Evolutionary conservation across 2,329 filamentous ascomycete genomes (phyloP), one percentile per base, ranked within the genome.

Genomic region (Teratosphaeria destructans): DNA sequence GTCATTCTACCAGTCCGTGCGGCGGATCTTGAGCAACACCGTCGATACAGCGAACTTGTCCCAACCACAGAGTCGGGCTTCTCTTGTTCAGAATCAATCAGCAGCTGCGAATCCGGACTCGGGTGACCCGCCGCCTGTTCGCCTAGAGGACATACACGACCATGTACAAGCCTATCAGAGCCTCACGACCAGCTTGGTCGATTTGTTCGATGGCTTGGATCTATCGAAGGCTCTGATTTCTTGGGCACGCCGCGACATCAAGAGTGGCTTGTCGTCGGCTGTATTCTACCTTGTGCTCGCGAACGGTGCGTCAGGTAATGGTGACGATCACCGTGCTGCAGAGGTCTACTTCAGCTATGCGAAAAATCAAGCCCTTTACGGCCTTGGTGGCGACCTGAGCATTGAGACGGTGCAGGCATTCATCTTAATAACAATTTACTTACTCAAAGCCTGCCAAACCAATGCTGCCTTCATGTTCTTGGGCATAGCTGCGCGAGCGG

Each of bases 381-480:
- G 78, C 26, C 75, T 81, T 56, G 76, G 76, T 19, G 76, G 76
- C 59, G 79, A 77, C 16, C 79, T 79, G 58, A 80, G 77, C 58
- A 72, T 80, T 2, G 71, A 76, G 54, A 80, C 78, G 0, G 78
- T 82, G 2, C 79, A 81, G 64, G 78, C 78, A 1, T 81, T 81
- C 63, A 71, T 78, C 5, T 64, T 81, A 16, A 74, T 81, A n/a
- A 76, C 78, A 0, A 75, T 81, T 62, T 81, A 77, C 63, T 78
- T 81, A 77, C 71, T 82, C 2, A 72, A 78, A 32, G 77, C 77
- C 11, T 80, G 77, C 59, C 76, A 80, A 52, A 77, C 78, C 11
- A 82, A 82, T 60, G 79, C 78, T 1, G 79, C 79, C 5, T 81
- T 79, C 58, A 74, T 81, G 64, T 78, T 80, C 55, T 75, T 81